Evolutionary conservation across 2,329 filamentous ascomycete species (phyloP).

Genomic region (Colletotrichum lindemuthianum): DNA sequence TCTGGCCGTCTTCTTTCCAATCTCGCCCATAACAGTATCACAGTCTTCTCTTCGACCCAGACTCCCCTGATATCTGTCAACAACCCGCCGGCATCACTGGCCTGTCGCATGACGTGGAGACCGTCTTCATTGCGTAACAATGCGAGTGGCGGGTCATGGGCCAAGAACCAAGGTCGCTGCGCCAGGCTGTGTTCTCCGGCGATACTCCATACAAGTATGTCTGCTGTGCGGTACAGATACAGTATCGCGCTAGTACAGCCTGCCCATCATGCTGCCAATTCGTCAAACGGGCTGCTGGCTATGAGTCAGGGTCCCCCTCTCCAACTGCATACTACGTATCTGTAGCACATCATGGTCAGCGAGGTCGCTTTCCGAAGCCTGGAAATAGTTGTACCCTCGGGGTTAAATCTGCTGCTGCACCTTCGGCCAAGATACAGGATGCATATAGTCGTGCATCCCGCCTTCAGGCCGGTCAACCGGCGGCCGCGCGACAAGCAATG

Average conservation of each 20-base stretch:
- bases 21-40: constrained; percentile 17
- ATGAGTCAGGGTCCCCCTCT: constrained; percentile 27
- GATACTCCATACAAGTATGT: neutral
- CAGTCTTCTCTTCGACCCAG: constrained; percentile 14
- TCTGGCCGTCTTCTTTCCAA: constrained; percentile 5
- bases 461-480: constrained; percentile 1
- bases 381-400: too few species aligned
- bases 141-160: constrained; percentile 30
- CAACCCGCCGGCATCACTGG: constrained; percentile 7
- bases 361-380: too few species aligned
- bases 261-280: constrained; percentile 15
- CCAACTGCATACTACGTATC: neutral
- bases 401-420: too few species aligned
- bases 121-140: constrained; percentile 25
- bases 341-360: too few species aligned
- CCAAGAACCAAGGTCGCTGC: constrained; percentile 15
- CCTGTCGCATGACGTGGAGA: constrained; percentile 33
- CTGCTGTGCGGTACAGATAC: neutral
- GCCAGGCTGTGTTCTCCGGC: constrained; percentile 1
- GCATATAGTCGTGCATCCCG: constrained; percentile 2
- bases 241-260: too few species aligned
- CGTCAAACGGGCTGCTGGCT: constrained; percentile 24
- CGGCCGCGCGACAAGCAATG: constrained; percentile 14
- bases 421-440: neutral
- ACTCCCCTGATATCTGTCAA: constrained; percentile 8